Evolutionary conservation across 139 green algal genomes (phyloP), one percentile per base, ranked within the genome.

Genomic region (Raphidocelis subcapitata): DNA sequence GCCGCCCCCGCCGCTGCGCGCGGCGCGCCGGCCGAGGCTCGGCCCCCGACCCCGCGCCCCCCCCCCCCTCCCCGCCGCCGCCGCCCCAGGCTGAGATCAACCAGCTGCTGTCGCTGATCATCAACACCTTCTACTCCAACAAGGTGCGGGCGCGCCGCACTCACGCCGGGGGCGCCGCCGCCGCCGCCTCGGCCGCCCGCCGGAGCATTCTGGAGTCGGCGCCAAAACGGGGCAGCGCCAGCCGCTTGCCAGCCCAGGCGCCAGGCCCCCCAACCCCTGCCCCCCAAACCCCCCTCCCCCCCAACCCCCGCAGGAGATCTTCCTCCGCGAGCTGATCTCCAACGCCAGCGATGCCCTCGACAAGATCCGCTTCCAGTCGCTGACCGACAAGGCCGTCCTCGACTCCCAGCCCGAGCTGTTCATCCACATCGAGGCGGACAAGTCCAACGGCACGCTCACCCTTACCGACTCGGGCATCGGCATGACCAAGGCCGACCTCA

Each of bases 121-220:
- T 99, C 88, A 99, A 99, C 89, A 98, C 95, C 65, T 96, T 95
- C 82, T 97, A 96, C 83, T 90, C 86, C 76, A 98, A 98, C 92
- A 99, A 99, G 85, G 93, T 93, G 73, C 66, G 76, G 24, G 5
- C 23, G 8, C 8, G 10, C 49, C 49, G 49, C n/a, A n/a, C 41
- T 49, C 41, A 49, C 8, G 41, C 41, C 41, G n/a, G n/a, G n/a
- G n/a, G n/a, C n/a, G n/a, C n/a, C n/a, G 41, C 8, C 41, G 41
- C 41, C 12, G 41, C 12, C 41, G 41, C 41, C 41, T 49, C 41
- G 12, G 41, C 41, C 41, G 8, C 41, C 41, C 41, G 41, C 41
- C 41, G n/a, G n/a, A n/a, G n/a, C n/a, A n/a, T n/a, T n/a, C n/a
- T n/a, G n/a, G n/a, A n/a, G n/a, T n/a, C n/a, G n/a, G n/a, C n/a